Evolutionary conservation across 306 rosid species (phyloP), one percentile per base, ranked within the genome.

Genomic region (Benincasa hispida): DNA sequence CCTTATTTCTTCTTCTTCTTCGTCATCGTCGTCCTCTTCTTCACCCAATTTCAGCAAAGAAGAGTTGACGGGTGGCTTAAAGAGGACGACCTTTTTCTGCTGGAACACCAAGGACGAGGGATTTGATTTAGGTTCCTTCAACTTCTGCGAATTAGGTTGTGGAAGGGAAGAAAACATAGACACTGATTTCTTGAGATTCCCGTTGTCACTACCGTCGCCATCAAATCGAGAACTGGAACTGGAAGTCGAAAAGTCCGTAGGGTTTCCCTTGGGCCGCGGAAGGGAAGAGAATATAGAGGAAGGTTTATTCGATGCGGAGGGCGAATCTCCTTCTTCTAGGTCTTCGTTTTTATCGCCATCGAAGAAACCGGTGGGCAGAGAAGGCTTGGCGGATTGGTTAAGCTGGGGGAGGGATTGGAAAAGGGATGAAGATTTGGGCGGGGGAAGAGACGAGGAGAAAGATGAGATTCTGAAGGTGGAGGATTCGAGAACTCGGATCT

Each of bases 11-110:
- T 79, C 85, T 65, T 77, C 85, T 59, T 77, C 76, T 0, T 82
- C 87, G 42, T 82, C 84, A 0, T 88, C 89, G 0, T 85, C 91
- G 0, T 88, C 89, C 0, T 84, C 89, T 0, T 89, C 90, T 2
- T 81, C 75, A 28, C 79, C 72, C 47, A 86, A 82, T 66, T 82
- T 87, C 1, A 77, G 32, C 27, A 84, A 74, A 32, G 62, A 66
- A 6, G 89, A 79, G 45, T 82, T 81, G 3, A 86, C 30, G 6
- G 97, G 98, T 35, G 96, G 98, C 81, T 62, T 88, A 84, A 94
- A 89, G 82, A 85, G 90, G 55, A 92, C 90, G 39, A 94, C 86
- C 78, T 82, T 86, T 78, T 87, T 94, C 30, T 86, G 17, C 24
- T 60, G 84, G 30, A 77, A 74, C 69, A 72, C 53, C 3, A 89